Evolutionary conservation across 208 protist genomes (phyloP), one percentile per base, ranked within the genome.

Genomic region (Trypanosoma avium): DNA sequence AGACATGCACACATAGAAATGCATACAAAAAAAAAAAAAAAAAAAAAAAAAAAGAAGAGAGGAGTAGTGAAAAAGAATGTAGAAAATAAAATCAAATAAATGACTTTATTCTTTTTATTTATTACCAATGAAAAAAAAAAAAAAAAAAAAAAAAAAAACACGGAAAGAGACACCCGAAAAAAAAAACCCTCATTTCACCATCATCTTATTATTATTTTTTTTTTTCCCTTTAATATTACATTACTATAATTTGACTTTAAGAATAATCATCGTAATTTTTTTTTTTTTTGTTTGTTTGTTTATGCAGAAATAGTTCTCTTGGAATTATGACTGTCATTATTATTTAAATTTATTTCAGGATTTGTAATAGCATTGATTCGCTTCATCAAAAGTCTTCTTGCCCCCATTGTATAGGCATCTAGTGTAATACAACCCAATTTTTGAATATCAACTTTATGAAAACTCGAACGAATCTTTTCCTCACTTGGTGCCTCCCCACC

Each of bases 321-420:
- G 33, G 33, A 38, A 38, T 13, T 38, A 38, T 10, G 10, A 38
- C 33, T 13, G 55, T 5, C 4, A 33, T 24, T 5, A n/a, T 15
- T 5, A 22, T 30, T 12, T 43, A 32, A 45, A 24, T n/a, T n/a
- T n/a, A n/a, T n/a, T n/a, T n/a, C n/a, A n/a, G 15, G 49, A 13
- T 61, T 59, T 4, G n/a, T 19, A 22, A 50, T 17, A 6, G 47
- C 7, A 52, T n/a, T 48, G 3, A 75, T 5, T 9, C 47, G 32
- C 32, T 75, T 75, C 21, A 59, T 59, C 13, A 75, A 45, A 26
- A 67, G 36, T n/a, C 58, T 29, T 32, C 70, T 55, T n/a, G 61
- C 70, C n/a, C 62, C 70, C 58, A 70, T 69, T 47, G 40, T 76
- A 32, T 74, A 74, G n/a, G 59, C 68, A 32, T 74, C 68, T 2